phyloP scores from a whole-genome alignment of 495 filamentous ascomycete genomes.

The Talaromyces wortmannii region DNA sequence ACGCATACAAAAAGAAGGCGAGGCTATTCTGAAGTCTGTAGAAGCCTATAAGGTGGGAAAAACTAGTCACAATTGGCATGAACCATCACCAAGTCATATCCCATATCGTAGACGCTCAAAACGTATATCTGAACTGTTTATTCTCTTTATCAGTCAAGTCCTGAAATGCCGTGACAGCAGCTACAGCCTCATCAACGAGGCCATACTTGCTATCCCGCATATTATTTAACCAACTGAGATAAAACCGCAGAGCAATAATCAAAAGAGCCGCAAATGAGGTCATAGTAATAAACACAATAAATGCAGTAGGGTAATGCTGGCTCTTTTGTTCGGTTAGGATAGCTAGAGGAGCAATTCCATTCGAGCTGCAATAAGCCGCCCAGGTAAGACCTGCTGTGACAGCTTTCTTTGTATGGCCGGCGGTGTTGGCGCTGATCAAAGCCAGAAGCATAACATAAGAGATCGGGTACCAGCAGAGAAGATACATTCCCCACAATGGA shows the following conservation, averaged over 20 bases:
- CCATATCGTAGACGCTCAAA: neutral
- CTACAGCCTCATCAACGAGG: constrained; percentile 15
- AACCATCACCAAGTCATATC: neutral
- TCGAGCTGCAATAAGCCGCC: constrained; percentile 4
- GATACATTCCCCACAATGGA: constrained; percentile 15
- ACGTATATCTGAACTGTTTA: constrained; percentile 24
- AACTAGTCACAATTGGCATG: neutral
- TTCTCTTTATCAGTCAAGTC: constrained; percentile 51
- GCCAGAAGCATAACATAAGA: constrained; percentile 50
- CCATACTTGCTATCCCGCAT: constrained; percentile 33
- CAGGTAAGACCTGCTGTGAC: constrained; percentile 40
- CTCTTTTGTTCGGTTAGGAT: constrained; percentile 11
- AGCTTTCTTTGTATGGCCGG: constrained; percentile 53
- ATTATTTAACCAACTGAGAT: constrained; percentile 40
- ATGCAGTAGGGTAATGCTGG: constrained; percentile 14
- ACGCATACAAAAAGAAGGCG: neutral
- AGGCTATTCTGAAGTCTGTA: neutral
- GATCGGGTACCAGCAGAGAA: constrained; percentile 42
- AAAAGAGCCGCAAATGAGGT: constrained; percentile 34
- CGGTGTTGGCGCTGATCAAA: constrained; percentile 44
- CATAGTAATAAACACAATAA: constrained; percentile 51
- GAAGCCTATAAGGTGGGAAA: neutral
- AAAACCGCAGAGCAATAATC: constrained; percentile 26
- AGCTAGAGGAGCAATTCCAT: neutral
- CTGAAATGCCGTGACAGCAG: constrained; percentile 41